These are phyloP conservation scores for Neurospora hispaniola DNA, from an alignment of 495 filamentous ascomycete genomes.

Conservation along the genomic window DNA sequence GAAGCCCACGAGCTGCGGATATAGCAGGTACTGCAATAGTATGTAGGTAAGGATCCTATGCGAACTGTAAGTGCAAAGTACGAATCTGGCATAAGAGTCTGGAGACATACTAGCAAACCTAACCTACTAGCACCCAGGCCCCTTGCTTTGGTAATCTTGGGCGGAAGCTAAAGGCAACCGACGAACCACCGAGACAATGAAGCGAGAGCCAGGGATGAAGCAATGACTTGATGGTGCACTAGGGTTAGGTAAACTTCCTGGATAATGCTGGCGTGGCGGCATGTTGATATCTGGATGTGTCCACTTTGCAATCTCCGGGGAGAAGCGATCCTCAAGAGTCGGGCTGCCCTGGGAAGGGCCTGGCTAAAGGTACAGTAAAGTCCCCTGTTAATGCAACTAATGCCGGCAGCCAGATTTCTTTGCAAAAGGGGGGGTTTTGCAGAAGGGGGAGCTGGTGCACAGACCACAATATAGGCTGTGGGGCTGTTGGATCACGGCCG, in stretches of 20 bases:
- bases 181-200: background rate
- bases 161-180: background rate
- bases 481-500: too few relatives aligned
- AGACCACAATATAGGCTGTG: too few relatives aligned
- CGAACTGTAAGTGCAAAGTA: background rate
- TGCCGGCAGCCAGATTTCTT: too few relatives aligned
- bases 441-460: too few relatives aligned
- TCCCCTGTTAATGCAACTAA: too few relatives aligned
- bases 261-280: background rate
- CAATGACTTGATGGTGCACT: background rate
- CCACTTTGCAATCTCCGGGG: background rate
- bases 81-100: background rate
- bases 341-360: background rate
- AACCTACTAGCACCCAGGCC: background rate
- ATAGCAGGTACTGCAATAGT: background rate
- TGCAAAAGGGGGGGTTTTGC: too few relatives aligned
- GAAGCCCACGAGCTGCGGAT: background rate
- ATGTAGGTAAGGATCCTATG: background rate
- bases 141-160: background rate
- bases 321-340: background rate
- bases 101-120: background rate
- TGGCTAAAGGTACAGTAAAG: background rate
- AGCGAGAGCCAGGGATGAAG: background rate
- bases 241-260: background rate
- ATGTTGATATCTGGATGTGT: background rate